Conservation (phyloP, 75 land plant species). For the Sequoiadendron giganteum region DNA sequence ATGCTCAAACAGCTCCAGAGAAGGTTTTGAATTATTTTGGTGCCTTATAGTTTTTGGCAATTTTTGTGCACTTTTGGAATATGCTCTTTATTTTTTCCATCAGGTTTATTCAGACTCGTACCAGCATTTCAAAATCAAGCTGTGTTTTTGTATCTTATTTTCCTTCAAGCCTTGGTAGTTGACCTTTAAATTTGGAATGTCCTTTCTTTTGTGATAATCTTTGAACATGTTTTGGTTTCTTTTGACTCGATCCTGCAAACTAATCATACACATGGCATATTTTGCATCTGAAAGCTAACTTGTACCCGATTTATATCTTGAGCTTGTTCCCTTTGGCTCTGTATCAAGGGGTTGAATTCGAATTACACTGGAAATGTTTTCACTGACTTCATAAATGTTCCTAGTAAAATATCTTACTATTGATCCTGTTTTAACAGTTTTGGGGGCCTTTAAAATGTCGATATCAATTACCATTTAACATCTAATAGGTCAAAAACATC, state of each 20-base stretch:
- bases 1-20: background rate
- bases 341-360: background rate
- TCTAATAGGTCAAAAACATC: background rate
- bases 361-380: background rate
- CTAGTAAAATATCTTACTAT: too few species aligned
- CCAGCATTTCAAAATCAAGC: background rate
- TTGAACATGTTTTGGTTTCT: background rate
- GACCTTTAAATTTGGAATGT: background rate
- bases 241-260: background rate
- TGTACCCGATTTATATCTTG: background rate
- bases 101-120: background rate
- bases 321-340: background rate
- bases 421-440: too few species aligned
- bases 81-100: background rate
- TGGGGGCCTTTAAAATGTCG: background rate
- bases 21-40: background rate
- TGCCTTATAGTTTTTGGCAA: background rate
- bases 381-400: background rate
- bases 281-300: background rate
- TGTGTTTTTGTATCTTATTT: background rate
- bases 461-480: too few species aligned
- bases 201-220: background rate
- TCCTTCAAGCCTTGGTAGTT: background rate
- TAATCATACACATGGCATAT: background rate
- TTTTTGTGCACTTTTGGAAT: background rate